phyloP scores from a whole-genome alignment of 345 rosid genomes.

The Brassica cretica region DNA sequence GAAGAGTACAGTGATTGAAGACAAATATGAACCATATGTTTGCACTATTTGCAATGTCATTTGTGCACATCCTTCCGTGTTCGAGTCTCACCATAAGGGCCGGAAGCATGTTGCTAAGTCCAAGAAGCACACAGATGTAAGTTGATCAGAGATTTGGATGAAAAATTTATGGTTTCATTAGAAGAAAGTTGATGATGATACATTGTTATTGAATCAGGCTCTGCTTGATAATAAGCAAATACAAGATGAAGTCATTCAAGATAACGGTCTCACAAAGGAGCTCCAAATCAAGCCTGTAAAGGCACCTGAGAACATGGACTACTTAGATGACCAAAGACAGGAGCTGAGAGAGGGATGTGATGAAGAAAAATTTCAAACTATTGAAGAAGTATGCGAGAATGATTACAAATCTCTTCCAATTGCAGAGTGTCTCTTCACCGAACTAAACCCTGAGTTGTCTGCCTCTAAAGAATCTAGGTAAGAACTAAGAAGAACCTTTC shows the following conservation, averaged over 20 bases:
- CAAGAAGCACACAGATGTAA: conserved; percentile 9
- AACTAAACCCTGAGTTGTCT: conserved; percentile 36
- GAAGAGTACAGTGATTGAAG: conserved; percentile 25
- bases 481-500: conserved; percentile 32
- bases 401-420: conserved; percentile 28
- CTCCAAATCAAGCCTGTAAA: conserved; percentile 42
- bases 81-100: conserved; percentile 15
- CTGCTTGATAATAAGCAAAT: conserved; percentile 49
- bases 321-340: conserved; percentile 45
- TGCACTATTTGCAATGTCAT: conserved; percentile 12
- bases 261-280: conserved; percentile 48
- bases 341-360: conserved; percentile 42
- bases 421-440: conserved; percentile 29
- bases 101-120: conserved; percentile 15
- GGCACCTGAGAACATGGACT: conserved; percentile 29
- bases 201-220: conserved; percentile 53
- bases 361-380: not conserved
- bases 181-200: conserved; percentile 50
- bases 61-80: conserved; percentile 11
- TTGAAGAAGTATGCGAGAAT: conserved; percentile 24
- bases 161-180: too few relatives aligned
- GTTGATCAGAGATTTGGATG: not conserved
- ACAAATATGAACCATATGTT: conserved; percentile 2
- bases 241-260: conserved; percentile 51
- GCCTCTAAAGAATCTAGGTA: conserved; percentile 47